phyloP scores from a whole-genome alignment of 805 yeast species.

The Kodamaea lidongshanica region DNA sequence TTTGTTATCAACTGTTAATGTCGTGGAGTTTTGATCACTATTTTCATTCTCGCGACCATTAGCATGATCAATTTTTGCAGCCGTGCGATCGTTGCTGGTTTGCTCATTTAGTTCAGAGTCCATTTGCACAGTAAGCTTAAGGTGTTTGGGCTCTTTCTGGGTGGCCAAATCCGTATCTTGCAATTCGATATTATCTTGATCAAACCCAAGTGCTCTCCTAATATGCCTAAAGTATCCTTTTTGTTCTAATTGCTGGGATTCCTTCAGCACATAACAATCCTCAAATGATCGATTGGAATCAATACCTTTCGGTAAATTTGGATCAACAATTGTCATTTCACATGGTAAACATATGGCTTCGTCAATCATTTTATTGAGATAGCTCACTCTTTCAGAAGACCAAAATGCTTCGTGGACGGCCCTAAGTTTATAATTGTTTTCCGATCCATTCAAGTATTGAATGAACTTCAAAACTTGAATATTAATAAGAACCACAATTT shows the following conservation, averaged over 20 bases:
- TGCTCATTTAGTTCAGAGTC: too few relatives aligned
- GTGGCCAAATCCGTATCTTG: too few relatives aligned
- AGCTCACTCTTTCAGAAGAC: constrained; percentile 5
- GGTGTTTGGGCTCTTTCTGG: too few relatives aligned
- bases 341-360: neutral
- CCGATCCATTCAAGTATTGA: constrained; percentile 8
- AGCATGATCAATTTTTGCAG: too few relatives aligned
- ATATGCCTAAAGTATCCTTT: neutral
- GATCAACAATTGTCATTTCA: neutral
- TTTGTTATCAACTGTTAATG: too few relatives aligned
- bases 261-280: neutral
- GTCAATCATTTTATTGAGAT: neutral
- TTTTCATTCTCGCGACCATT: too few relatives aligned
- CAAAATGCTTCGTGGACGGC: constrained; percentile 11
- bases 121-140: too few relatives aligned
- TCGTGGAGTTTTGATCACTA: too few relatives aligned
- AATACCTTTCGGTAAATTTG: neutral
- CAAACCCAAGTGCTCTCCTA: too few relatives aligned
- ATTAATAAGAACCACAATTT: constrained; percentile 6
- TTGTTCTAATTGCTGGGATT: neutral
- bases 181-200: too few relatives aligned
- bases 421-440: constrained; percentile 3
- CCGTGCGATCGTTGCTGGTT: too few relatives aligned
- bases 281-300: neutral
- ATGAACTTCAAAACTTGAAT: constrained; percentile 6